Percentiles rank a stretch among this genome's conserved stretches.
Conservation (phyloP, 225 moss, liverwort and hornwort genomes). For the Sphagnum tenellum region DNA sequence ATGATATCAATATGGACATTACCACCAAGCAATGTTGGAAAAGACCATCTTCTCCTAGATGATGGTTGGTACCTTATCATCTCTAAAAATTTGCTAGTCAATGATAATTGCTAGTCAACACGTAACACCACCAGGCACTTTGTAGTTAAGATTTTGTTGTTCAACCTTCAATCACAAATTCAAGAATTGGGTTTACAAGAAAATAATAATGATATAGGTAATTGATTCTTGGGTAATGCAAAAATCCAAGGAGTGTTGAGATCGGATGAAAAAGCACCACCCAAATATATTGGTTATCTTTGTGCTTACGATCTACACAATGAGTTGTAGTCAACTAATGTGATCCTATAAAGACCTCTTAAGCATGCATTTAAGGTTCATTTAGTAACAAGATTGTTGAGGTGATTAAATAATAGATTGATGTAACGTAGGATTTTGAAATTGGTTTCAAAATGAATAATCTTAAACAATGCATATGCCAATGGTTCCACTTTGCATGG, state of each 20-base stretch:
- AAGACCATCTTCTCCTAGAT: neutral
- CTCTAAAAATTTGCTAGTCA: neutral
- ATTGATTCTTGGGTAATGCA: slow-evolving; percentile 3
- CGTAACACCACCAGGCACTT: neutral
- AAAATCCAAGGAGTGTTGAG: neutral
- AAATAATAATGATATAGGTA: slow-evolving; percentile 1
- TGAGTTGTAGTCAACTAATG: neutral
- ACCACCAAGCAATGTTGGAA: no score
- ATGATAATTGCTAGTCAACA: neutral
- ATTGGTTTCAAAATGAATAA: no score
- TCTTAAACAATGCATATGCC: no score
- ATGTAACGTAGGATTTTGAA: no score
- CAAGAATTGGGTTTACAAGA: neutral
- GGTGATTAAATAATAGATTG: no score
- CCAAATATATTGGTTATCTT: neutral
- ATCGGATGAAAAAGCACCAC: neutral
- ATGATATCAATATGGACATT: no score
- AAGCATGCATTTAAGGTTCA: neutral
- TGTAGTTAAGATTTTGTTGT: neutral
- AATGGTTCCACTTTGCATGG: no score
- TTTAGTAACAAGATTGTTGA: no score
- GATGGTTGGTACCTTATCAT: neutral
- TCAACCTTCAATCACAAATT: neutral
- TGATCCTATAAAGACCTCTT: neutral
- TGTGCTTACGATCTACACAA: neutral